phyloP scores from a whole-genome alignment of 305 asterid species.

The Nicotiana rustica region DNA sequence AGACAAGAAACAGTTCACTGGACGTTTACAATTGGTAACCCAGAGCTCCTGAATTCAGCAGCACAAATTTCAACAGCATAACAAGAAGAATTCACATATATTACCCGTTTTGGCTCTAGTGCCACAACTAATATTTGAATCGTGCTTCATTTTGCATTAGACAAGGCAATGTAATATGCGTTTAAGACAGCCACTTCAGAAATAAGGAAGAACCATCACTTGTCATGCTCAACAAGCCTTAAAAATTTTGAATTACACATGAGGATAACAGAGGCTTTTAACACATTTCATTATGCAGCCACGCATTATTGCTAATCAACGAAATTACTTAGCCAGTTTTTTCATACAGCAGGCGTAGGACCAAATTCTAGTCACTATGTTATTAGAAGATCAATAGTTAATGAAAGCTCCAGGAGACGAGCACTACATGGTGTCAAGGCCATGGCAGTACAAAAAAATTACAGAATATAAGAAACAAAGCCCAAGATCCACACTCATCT shows the following conservation, averaged over 20 bases:
- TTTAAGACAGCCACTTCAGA: not conserved
- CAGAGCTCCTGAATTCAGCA: too few relatives aligned
- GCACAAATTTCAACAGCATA: not conserved
- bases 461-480: not conserved
- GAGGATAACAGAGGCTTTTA: not conserved
- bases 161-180: not conserved
- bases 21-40: not conserved
- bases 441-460: not conserved
- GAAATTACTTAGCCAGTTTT: not conserved
- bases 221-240: not conserved
- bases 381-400: not conserved
- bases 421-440: not conserved
- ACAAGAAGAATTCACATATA: not conserved
- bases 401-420: not conserved
- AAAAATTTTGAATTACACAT: not conserved
- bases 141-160: not conserved
- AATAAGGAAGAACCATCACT: not conserved
- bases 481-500: not conserved
- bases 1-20: not conserved
- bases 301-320: constrained; percentile 11
- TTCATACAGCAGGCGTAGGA: not conserved
- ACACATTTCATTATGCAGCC: not conserved
- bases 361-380: not conserved
- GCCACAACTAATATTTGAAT: not conserved
- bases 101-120: too few relatives aligned